Conservation (phyloP, 1,139 yeast species). For the Saccharomyces hybrid region DNA sequence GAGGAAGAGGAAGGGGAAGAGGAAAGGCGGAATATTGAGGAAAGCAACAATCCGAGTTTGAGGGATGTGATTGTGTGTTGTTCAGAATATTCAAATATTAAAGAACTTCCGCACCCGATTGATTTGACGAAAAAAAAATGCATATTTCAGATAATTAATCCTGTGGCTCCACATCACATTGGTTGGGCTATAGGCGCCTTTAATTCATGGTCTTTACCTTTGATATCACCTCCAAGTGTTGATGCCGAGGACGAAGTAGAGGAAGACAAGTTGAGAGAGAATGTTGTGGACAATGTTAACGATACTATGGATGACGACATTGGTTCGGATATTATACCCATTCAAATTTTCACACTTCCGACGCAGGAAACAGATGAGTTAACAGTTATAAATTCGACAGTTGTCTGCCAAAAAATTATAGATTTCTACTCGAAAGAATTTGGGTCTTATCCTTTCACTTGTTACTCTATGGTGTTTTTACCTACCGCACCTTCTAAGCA, state of each 20-base stretch:
- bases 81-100: conserved; percentile 56
- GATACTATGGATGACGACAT: conserved; percentile 21
- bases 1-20: conserved; percentile 34
- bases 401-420: conserved; percentile 68
- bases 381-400: conserved; percentile 65
- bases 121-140: conserved; percentile 71
- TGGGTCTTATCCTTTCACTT: conserved; percentile 88
- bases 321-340: conserved; percentile 38
- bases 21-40: conserved; percentile 32
- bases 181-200: conserved; percentile 96
- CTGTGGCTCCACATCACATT: conserved; percentile 90
- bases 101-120: conserved; percentile 46
- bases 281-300: conserved; percentile 33
- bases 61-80: conserved; percentile 58
- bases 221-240: conserved; percentile 11
- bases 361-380: conserved; percentile 35
- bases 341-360: conserved; percentile 35
- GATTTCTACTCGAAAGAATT: conserved; percentile 81
- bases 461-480: conserved; percentile 71
- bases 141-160: conserved; percentile 73
- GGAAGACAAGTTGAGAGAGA: conserved; percentile 28
- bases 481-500: conserved; percentile 47
- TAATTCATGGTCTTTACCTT: conserved; percentile 43
- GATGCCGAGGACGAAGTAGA: conserved; percentile 37
- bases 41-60: conserved; percentile 45